A percentile compares a stretch with the other conserved stretches of the same genome.
Evolutionary conservation across 2,329 filamentous ascomycete species (phyloP).

Genomic region (Dactylella cylindrospora): DNA sequence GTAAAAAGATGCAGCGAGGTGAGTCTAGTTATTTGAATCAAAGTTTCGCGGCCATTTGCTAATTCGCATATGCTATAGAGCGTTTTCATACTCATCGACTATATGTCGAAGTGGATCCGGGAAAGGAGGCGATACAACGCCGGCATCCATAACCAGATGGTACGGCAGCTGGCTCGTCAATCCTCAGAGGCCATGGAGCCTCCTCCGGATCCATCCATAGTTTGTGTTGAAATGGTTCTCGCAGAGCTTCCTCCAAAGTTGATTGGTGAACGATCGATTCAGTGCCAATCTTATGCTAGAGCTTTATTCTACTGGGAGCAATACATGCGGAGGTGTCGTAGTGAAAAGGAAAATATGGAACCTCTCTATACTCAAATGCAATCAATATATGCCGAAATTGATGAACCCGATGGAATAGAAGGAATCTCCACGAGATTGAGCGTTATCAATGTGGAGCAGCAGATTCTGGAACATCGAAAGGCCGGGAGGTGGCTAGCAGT

Average conservation of each 20-base stretch:
- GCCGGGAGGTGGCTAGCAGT: constrained; percentile 91
- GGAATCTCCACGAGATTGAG: constrained; percentile 87
- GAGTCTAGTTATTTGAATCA: constrained; percentile 49
- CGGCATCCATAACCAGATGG: constrained; percentile 45
- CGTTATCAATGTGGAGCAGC: constrained; percentile 86
- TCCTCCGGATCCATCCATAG: constrained; percentile 18
- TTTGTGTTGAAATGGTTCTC: constrained; percentile 71
- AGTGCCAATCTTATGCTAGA: constrained; percentile 88
- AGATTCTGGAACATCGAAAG: constrained; percentile 88
- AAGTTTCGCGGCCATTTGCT: not conserved
- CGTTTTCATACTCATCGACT: constrained; percentile 82
- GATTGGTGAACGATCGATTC: constrained; percentile 81
- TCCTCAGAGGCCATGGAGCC: constrained; percentile 11
- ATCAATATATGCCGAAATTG: constrained; percentile 93
- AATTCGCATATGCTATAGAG: not conserved
- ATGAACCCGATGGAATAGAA: constrained; percentile 94
- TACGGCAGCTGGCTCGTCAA: constrained; percentile 44
- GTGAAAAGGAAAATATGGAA: constrained; percentile 60
- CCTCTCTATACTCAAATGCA: constrained; percentile 76
- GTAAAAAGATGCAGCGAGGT: constrained; percentile 86
- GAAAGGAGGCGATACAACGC: constrained; percentile 63
- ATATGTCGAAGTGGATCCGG: constrained; percentile 86
- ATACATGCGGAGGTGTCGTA: constrained; percentile 65
- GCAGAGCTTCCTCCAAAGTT: constrained; percentile 68
- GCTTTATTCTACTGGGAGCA: constrained; percentile 95